Base-by-base conservation (phyloP, 345 rosid genomes). In the Linum lewisii region DNA sequence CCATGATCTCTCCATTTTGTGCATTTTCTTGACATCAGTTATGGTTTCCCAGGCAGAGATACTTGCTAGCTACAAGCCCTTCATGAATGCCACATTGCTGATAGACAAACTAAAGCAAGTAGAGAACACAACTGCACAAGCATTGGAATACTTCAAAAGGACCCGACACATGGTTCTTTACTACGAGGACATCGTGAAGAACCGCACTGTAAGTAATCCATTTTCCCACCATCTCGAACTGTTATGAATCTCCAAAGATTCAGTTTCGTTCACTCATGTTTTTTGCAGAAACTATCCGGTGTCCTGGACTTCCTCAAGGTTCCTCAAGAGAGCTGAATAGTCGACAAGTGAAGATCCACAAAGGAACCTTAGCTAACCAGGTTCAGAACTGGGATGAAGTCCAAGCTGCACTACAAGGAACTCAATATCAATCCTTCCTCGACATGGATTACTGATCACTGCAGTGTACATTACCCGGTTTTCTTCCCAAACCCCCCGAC, bases 321-420 rank as follows among this genome's bases (percentile, higher is more conserved):
- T 37, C 97, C 99, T 0, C 78, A 42, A 78, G 69, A 54, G 71
- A 82, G 8, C 75, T 93, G 62, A 82, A 66, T 69, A 93, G 99
- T 60, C 79, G 97, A 14, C 99, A 93, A 73, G 96, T 93, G 64
- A 93, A 85, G 74, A 93, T 93, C 75, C 99, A 93, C 75, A 84
- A 82, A 55, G 97, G 97, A 36, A 61, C 85, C 0, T 74, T 85
- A 65, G 80, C 88, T 6, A 71, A 72, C 37, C 86, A 85, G 59
- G 71, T 90, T 42, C 79, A 79, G 71, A 93, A 90, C 62, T 90
- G 96, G 95, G 82, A 72, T 3, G 87, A 93, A 49, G 86, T 93
- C 65, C 71, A 69, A 62, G 78, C 68, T 52, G 73, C 87, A 32
- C 69, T 93, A 49, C 80, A 81, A 7, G 95, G 96, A 51, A 81